phyloP scores from a whole-genome alignment of 805 yeast species.

The Starmerella davenportii region DNA sequence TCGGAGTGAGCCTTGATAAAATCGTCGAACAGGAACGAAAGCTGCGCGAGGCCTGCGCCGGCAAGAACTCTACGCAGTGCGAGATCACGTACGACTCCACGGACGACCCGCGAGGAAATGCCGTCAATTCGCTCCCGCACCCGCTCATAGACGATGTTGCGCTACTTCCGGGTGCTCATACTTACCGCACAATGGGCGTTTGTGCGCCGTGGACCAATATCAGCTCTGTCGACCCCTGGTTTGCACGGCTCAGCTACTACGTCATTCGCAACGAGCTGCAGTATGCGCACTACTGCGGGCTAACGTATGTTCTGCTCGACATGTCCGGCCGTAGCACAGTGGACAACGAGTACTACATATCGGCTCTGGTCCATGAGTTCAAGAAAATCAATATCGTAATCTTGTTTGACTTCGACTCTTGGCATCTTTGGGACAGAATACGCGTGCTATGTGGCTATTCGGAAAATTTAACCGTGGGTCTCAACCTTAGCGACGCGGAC shows the following conservation, averaged over 20 bases:
- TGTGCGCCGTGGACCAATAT: conserved; percentile 55
- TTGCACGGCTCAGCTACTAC: conserved; percentile 38
- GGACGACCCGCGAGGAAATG: not conserved
- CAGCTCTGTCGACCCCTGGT: conserved; percentile 33
- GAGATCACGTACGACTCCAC: not conserved
- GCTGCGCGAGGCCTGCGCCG: not conserved
- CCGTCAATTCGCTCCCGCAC: not conserved
- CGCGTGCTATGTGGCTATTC: conserved; percentile 39
- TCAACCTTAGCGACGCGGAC: conserved; percentile 47
- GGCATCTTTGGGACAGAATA: conserved; percentile 62
- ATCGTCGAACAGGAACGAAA: not conserved
- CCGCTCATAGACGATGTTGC: conserved; percentile 25
- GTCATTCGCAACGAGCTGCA: conserved; percentile 41
- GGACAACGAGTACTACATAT: not conserved
- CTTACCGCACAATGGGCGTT: conserved; percentile 33
- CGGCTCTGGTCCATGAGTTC: not conserved
- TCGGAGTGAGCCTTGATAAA: not conserved
- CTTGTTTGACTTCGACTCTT: conserved; percentile 21
- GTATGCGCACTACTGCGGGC: conserved; percentile 42
- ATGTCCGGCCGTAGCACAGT: not conserved
- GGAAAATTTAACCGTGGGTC: conserved; percentile 43
- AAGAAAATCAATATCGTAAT: not conserved
- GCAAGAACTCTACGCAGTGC: not conserved
- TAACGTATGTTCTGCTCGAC: conserved; percentile 37
- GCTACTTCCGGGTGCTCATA: conserved; percentile 28